A percentile compares a stretch with the other conserved stretches of the same genome.
phyloP scores from a whole-genome alignment of 2,329 filamentous ascomycete genomes.

The Cladosporium sp. region DNA sequence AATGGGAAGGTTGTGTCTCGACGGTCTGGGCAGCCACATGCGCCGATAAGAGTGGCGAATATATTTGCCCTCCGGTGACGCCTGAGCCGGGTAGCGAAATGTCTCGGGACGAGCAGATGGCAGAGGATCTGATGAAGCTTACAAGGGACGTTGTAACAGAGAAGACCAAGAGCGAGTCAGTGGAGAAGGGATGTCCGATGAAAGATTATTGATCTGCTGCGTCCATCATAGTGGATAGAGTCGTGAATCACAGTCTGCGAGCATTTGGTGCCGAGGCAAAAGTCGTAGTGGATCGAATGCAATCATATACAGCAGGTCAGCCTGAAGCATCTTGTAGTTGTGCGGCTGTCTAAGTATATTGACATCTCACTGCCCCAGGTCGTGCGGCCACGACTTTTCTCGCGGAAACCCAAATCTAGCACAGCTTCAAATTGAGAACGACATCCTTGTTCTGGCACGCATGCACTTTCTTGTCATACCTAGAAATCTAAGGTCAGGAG shows the following conservation, averaged over 20 bases:
- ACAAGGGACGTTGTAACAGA: slow-evolving; percentile 52
- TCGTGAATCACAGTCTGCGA: too few species aligned
- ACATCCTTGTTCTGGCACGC: slow-evolving; percentile 18
- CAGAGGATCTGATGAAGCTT: slow-evolving; percentile 55
- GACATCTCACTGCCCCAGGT: too few species aligned
- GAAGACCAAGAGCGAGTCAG: slow-evolving; percentile 42
- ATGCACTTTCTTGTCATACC: slow-evolving; percentile 16
- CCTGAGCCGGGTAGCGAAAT: slow-evolving; percentile 50
- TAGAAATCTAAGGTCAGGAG: slow-evolving; percentile 10
- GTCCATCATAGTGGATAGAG: not conserved
- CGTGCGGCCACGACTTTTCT: too few species aligned
- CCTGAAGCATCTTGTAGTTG: too few species aligned
- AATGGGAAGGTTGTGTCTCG: slow-evolving; percentile 56
- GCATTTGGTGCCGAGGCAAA: too few species aligned
- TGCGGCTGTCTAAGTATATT: too few species aligned
- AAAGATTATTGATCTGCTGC: slow-evolving; percentile 28
- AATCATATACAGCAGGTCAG: too few species aligned
- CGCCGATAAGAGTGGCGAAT: slow-evolving; percentile 50
- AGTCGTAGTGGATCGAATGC: too few species aligned
- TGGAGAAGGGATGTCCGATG: slow-evolving; percentile 45
- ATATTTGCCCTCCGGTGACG: slow-evolving; percentile 52
- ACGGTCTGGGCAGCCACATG: slow-evolving; percentile 54
- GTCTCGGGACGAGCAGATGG: slow-evolving; percentile 45
- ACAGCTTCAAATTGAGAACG: slow-evolving; percentile 17
- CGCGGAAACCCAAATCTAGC: slow-evolving; percentile 1